Conservation (phyloP, 2,329 filamentous ascomycete species). For the Fonsecaea erecta region DNA sequence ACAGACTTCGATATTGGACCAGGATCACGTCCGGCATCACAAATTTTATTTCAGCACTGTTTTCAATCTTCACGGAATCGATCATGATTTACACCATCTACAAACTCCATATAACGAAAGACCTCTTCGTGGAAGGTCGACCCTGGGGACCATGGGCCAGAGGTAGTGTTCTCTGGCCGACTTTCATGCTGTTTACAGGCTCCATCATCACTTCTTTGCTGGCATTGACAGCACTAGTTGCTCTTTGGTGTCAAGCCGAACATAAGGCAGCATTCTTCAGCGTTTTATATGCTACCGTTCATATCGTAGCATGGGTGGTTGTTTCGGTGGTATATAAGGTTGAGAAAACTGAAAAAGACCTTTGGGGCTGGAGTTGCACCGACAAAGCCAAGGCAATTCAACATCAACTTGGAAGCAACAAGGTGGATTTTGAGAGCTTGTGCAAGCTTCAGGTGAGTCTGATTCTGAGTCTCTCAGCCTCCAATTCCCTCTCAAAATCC, state of each 20-base stretch:
- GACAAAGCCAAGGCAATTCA: slow-evolving; percentile 22
- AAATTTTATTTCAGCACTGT: slow-evolving; percentile 7
- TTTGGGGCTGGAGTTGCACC: slow-evolving; percentile 30
- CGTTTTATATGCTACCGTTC: not conserved
- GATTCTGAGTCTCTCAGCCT: not conserved
- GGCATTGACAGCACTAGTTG: slow-evolving; percentile 4
- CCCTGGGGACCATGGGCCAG: slow-evolving; percentile 23
- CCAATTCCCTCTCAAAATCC: not conserved
- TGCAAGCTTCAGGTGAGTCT: slow-evolving; percentile 23
- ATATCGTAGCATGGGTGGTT: slow-evolving; percentile 19
- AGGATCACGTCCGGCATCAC: slow-evolving; percentile 8
- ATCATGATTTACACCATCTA: slow-evolving; percentile 23
- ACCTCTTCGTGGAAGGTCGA: slow-evolving; percentile 9
- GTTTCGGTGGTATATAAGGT: slow-evolving; percentile 19
- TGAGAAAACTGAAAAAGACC: slow-evolving; percentile 20
- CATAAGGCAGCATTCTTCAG: slow-evolving; percentile 11
- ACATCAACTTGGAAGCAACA: slow-evolving; percentile 10
- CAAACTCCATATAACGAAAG: slow-evolving; percentile 24
- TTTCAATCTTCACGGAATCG: slow-evolving; percentile 16
- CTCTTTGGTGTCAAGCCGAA: slow-evolving; percentile 7
- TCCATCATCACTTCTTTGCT: slow-evolving; percentile 20
- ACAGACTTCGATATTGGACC: slow-evolving; percentile 5
- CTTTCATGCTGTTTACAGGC: slow-evolving; percentile 18
- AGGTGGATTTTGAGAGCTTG: slow-evolving; percentile 16
- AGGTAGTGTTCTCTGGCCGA: slow-evolving; percentile 21